Conservation (phyloP, 2,329 filamentous ascomycete genomes). For the Arthrinium phaeospermum region DNA sequence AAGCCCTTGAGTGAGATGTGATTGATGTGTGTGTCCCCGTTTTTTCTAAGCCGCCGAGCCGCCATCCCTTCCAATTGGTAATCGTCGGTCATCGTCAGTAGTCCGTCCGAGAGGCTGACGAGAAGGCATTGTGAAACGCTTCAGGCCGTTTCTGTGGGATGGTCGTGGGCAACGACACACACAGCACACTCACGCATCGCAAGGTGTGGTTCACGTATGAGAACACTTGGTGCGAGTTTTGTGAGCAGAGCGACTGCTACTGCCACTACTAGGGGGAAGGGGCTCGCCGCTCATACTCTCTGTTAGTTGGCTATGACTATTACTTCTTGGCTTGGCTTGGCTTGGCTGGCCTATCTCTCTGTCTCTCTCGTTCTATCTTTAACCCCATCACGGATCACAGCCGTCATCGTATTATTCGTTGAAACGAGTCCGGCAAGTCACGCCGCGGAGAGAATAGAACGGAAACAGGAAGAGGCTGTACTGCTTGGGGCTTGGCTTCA, state of each 20-base stretch:
- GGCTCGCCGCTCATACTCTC: neutral
- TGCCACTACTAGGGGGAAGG: neutral
- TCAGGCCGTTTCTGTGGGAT: neutral
- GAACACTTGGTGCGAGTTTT: neutral
- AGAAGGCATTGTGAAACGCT: neutral
- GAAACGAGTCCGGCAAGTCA: constrained; percentile 4
- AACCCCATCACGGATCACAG: neutral
- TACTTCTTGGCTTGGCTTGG: too few relatives aligned
- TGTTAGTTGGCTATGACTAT: neutral
- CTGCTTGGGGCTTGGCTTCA: neutral
- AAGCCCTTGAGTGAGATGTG: too few relatives aligned
- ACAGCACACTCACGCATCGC: neutral
- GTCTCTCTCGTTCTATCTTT: neutral
- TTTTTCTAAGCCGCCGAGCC: neutral
- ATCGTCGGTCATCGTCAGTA: neutral
- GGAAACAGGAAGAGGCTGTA: too few relatives aligned
- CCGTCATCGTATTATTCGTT: neutral
- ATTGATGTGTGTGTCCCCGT: neutral
- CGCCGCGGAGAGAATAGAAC: neutral
- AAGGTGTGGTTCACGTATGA: constrained; percentile 1
- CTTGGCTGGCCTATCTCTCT: neutral
- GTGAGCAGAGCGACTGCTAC: neutral
- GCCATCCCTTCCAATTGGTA: neutral
- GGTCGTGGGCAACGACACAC: neutral
- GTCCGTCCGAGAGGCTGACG: neutral